Conservation (phyloP, 2,329 filamentous ascomycete species). For the Trichophyton schoenleinii region DNA sequence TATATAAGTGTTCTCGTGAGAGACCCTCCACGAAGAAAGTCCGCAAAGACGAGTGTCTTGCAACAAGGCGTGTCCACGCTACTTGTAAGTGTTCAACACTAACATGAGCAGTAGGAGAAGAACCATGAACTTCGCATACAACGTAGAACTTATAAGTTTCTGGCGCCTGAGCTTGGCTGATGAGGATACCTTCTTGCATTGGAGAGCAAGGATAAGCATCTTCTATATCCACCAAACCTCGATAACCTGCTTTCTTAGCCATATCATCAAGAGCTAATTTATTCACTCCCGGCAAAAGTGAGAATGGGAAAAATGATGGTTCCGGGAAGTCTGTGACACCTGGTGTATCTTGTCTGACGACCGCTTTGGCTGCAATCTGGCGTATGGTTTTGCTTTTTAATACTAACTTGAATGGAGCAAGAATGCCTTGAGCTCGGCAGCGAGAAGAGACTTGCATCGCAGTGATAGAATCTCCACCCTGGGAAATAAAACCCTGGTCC, state of each 20-base stretch:
- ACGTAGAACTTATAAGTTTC: not conserved
- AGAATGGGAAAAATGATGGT: not conserved
- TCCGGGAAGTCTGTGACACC: not conserved
- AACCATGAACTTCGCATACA: not conserved
- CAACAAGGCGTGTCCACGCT: not conserved
- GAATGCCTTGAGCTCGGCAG: not conserved
- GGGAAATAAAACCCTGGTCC: not conserved
- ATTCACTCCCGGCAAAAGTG: not conserved
- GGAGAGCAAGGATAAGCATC: constrained; percentile 8
- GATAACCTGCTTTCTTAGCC: not conserved
- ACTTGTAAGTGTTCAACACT: not conserved
- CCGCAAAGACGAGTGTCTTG: not conserved
- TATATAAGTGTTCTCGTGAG: not conserved
- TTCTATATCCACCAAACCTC: not conserved
- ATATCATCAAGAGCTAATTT: not conserved
- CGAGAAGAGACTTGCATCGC: constrained; percentile 20
- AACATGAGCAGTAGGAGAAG: not conserved
- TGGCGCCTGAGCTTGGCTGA: constrained; percentile 2
- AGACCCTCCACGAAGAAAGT: not conserved
- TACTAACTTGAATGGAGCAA: constrained; percentile 1
- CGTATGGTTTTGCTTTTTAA: not conserved
- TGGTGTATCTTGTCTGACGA: not conserved
- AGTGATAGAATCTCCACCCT: constrained; percentile 28
- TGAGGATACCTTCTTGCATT: constrained; percentile 5
- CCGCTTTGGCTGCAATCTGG: not conserved